These are phyloP conservation scores for Thelonectria discophora DNA, from an alignment of 2,329 filamentous ascomycete genomes.

Conservation along the genomic window DNA sequence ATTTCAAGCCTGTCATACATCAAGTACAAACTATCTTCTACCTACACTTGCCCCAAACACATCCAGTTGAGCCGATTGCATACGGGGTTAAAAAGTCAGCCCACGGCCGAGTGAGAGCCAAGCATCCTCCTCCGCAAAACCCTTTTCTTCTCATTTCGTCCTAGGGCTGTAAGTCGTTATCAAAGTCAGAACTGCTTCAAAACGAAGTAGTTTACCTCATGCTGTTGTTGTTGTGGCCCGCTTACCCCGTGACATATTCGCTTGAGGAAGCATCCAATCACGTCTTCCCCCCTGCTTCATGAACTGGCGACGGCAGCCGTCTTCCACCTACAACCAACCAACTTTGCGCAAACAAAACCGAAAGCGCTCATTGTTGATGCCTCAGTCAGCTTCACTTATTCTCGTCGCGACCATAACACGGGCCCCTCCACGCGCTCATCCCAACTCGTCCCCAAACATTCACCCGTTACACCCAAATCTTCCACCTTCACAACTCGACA, in stretches of 20 bases:
- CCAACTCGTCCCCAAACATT: not conserved
- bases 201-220: too few species aligned
- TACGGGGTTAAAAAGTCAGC: too few species aligned
- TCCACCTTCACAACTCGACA: not conserved
- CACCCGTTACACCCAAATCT: not conserved
- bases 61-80: too few species aligned
- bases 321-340: not conserved
- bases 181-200: too few species aligned
- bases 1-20: too few species aligned
- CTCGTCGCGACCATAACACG: constrained; percentile 6
- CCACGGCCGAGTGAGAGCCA: too few species aligned
- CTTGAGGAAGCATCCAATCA: not conserved
- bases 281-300: not conserved
- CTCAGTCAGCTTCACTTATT: constrained; percentile 13
- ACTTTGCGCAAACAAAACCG: not conserved
- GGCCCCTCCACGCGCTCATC: not conserved
- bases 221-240: too few species aligned
- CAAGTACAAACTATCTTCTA: too few species aligned
- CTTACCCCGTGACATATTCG: not conserved
- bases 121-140: too few species aligned
- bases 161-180: too few species aligned
- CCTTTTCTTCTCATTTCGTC: too few species aligned
- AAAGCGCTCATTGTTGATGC: constrained; percentile 7
- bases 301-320: not conserved
- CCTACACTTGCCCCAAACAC: too few species aligned